Evolutionary conservation across 805 yeast species (phyloP).

Genomic region (Candida pini): DNA sequence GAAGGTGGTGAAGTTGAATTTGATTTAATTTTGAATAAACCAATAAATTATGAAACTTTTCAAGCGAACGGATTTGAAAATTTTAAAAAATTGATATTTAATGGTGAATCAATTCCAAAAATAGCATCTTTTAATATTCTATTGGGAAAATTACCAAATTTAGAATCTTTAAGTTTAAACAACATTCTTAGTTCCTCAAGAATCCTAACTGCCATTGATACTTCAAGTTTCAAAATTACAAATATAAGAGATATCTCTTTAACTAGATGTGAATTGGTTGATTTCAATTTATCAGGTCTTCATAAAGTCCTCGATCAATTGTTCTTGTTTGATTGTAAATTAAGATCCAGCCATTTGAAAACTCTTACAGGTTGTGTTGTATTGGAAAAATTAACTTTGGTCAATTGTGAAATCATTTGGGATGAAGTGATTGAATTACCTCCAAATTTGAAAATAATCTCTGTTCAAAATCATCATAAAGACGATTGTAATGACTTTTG

Average conservation of each 20-base stretch:
- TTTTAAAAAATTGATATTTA: slow-evolving; percentile 8
- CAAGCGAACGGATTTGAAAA: slow-evolving; percentile 4
- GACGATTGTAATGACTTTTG: slow-evolving; percentile 13
- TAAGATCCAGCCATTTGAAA: slow-evolving; percentile 6
- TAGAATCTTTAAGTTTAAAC: slow-evolving; percentile 12
- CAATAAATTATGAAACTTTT: slow-evolving; percentile 2
- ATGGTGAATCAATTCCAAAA: slow-evolving; percentile 1
- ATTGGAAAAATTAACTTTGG: slow-evolving; percentile 9
- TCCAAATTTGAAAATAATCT: slow-evolving; percentile 8
- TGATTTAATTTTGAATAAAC: slow-evolving; percentile 5
- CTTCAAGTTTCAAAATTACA: not conserved
- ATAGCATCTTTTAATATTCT: slow-evolving; percentile 13
- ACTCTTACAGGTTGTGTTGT: slow-evolving; percentile 7
- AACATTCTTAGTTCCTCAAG: slow-evolving; percentile 6
- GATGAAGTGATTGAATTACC: slow-evolving; percentile 15
- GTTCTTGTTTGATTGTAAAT: slow-evolving; percentile 15
- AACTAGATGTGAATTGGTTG: slow-evolving; percentile 7
- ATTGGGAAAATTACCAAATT: slow-evolving; percentile 4
- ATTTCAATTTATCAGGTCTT: slow-evolving; percentile 10
- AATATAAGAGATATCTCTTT: slow-evolving; percentile 9
- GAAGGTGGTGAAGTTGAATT: not conserved
- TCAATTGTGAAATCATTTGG: slow-evolving; percentile 19
- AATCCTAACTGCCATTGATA: slow-evolving; percentile 1
- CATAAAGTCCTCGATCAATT: slow-evolving; percentile 9
- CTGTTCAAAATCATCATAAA: slow-evolving; percentile 13